These are phyloP conservation scores for Alopecurus myosuroides DNA, from an alignment of 176 grass and related monocot genomes.

Conservation along the genomic window DNA sequence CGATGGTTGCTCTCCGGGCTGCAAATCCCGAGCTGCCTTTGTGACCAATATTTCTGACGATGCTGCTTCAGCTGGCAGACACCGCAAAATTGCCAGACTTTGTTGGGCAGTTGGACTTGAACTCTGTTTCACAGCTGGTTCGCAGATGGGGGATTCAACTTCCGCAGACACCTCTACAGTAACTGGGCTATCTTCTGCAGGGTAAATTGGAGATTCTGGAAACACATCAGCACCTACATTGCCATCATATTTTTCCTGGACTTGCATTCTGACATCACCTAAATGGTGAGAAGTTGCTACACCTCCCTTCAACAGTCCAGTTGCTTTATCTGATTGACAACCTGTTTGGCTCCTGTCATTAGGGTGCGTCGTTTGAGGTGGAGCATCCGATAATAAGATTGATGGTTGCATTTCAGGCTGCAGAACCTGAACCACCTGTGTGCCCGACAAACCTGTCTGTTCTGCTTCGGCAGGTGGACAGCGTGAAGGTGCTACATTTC, in stretches of 20 bases:
- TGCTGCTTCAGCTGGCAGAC: slow-evolving; percentile 9
- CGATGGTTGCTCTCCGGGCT: slow-evolving; percentile 17
- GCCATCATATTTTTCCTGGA: neutral
- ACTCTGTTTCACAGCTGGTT: slow-evolving; percentile 14
- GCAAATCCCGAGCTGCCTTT: neutral
- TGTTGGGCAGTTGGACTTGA: neutral
- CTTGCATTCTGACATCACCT: slow-evolving; percentile 8
- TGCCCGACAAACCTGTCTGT: neutral
- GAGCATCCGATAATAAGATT: neutral
- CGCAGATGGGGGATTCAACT: slow-evolving; percentile 11
- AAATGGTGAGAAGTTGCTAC: neutral
- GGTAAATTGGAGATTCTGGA: slow-evolving; percentile 2
- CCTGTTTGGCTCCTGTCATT: slow-evolving; percentile 20
- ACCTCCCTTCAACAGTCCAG: neutral
- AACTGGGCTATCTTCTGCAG: neutral
- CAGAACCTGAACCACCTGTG: neutral
- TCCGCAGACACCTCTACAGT: neutral
- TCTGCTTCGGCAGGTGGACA: slow-evolving; percentile 16
- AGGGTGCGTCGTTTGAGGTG: neutral
- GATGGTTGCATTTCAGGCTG: slow-evolving; percentile 16
- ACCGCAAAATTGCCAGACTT: neutral
- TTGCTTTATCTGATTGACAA: slow-evolving; percentile 13
- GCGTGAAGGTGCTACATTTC: slow-evolving; percentile 13
- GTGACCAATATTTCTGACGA: neutral
- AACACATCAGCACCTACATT: neutral